Evolutionary conservation across 208 protist species (phyloP).

Genomic region (Blastocrithidia nonstop): DNA sequence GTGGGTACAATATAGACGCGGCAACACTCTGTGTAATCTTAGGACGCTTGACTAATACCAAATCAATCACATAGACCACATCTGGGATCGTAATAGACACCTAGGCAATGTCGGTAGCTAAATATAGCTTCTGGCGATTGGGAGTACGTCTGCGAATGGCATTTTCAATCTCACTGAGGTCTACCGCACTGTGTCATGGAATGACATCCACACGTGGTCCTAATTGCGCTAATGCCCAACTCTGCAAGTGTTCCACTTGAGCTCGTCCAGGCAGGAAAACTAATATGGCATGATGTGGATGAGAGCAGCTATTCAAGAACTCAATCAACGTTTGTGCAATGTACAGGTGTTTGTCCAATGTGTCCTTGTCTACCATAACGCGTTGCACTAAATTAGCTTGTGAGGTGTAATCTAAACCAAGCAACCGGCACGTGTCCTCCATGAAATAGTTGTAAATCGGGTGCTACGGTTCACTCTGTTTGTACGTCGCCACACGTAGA

Average conservation of each 20-base stretch:
- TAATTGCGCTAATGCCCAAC: constrained; percentile 32
- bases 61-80: constrained; percentile 91
- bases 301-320: constrained; percentile 33
- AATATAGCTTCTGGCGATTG: constrained; percentile 83
- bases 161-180: constrained; percentile 79
- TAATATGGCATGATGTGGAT: constrained; percentile 67
- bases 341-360: constrained; percentile 45
- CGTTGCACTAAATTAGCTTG: constrained; percentile 12
- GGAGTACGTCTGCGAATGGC: constrained; percentile 65
- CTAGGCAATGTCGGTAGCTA: constrained; percentile 94
- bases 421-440: constrained; percentile 56
- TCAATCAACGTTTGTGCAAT: constrained; percentile 41
- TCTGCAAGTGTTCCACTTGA: constrained; percentile 36
- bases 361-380: constrained; percentile 25
- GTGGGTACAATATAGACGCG: constrained; percentile 62
- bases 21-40: constrained; percentile 38
- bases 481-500: constrained; percentile 61
- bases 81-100: constrained; percentile 94
- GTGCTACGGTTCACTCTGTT: constrained; percentile 50
- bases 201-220: constrained; percentile 44
- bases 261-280: constrained; percentile 89
- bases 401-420: constrained; percentile 34
- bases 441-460: constrained; percentile 78
- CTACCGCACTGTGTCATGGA: constrained; percentile 72
- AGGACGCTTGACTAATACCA: constrained; percentile 71